Conservation (phyloP, 805 yeast genomes). For the Saccharomycopsis fibuligera region DNA sequence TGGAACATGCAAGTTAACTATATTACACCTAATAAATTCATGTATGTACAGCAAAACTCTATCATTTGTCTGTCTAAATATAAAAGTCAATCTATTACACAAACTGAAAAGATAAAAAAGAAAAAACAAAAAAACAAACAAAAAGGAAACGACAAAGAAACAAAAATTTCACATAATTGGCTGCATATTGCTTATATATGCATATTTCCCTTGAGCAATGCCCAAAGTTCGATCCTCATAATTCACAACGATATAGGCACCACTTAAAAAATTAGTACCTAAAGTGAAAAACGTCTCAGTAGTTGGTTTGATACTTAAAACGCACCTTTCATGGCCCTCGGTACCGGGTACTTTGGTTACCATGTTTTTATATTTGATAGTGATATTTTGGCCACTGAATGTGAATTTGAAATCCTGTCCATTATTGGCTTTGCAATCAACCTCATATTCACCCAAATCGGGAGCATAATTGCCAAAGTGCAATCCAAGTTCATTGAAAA, state of each 20-base stretch:
- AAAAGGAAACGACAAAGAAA: too few species aligned
- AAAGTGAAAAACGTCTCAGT: constrained; percentile 23
- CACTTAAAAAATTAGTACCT: constrained; percentile 31
- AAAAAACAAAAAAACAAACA: too few species aligned
- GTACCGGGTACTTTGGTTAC: neutral
- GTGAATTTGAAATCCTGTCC: constrained; percentile 1
- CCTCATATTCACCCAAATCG: neutral
- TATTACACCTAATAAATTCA: too few species aligned
- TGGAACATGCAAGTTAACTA: too few species aligned
- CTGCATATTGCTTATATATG: neutral
- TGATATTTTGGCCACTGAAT: neutral
- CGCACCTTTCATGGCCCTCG: constrained; percentile 1
- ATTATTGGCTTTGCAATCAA: neutral
- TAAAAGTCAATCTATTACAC: too few species aligned
- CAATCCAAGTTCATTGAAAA: neutral
- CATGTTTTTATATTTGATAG: neutral
- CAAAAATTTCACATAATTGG: too few species aligned
- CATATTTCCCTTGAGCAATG: constrained; percentile 25
- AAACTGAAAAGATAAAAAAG: too few species aligned
- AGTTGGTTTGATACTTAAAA: neutral
- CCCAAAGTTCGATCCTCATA: constrained; percentile 34
- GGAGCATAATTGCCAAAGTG: neutral
- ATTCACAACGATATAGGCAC: constrained; percentile 35
- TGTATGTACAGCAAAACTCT: too few species aligned
- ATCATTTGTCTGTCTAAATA: too few species aligned